These are phyloP conservation scores for Pythium grandisporangium DNA, from an alignment of 352 stramenopile species.

Conservation along the genomic window DNA sequence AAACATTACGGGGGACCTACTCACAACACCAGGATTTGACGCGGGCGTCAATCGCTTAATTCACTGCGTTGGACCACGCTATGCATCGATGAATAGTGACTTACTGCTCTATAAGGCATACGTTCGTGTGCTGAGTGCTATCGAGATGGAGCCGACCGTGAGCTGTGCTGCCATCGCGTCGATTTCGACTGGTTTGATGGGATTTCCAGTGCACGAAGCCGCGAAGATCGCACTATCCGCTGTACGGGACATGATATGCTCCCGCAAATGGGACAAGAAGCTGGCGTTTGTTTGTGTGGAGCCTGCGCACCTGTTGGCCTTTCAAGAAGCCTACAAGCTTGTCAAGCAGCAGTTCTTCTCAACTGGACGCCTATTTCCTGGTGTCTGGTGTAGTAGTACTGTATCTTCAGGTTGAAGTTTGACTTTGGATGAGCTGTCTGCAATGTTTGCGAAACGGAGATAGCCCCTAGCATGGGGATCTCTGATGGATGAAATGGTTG, in stretches of 20 bases:
- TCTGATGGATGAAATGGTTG: not conserved
- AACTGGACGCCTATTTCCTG: not conserved
- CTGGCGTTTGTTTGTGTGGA: slow-evolving; percentile 52
- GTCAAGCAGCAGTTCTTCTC: slow-evolving; percentile 3
- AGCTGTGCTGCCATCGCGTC: slow-evolving; percentile 37
- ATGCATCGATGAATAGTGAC: not conserved
- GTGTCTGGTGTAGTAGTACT: no score
- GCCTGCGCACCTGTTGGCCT: slow-evolving; percentile 18
- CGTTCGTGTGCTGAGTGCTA: slow-evolving; percentile 21
- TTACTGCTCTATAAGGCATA: slow-evolving; percentile 44
- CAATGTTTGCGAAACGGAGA: not conserved
- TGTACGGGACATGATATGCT: slow-evolving; percentile 32
- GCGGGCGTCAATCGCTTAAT: slow-evolving; percentile 35
- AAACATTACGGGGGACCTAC: slow-evolving; percentile 8
- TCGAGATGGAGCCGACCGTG: slow-evolving; percentile 16
- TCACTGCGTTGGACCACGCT: slow-evolving; percentile 37
- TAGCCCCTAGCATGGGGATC: no score
- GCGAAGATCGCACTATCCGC: slow-evolving; percentile 25
- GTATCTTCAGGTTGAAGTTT: no score
- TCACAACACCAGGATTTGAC: slow-evolving; percentile 35
- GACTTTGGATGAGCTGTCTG: not conserved
- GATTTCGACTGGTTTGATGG: slow-evolving; percentile 34
- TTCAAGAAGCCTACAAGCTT: slow-evolving; percentile 10
- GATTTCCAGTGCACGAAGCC: slow-evolving; percentile 23
- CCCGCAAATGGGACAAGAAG: slow-evolving; percentile 21